Percentiles rank a stretch among this genome's conserved stretches.
Conservation (phyloP, 176 grass and related monocot genomes). For the Phyllostachys edulis region DNA sequence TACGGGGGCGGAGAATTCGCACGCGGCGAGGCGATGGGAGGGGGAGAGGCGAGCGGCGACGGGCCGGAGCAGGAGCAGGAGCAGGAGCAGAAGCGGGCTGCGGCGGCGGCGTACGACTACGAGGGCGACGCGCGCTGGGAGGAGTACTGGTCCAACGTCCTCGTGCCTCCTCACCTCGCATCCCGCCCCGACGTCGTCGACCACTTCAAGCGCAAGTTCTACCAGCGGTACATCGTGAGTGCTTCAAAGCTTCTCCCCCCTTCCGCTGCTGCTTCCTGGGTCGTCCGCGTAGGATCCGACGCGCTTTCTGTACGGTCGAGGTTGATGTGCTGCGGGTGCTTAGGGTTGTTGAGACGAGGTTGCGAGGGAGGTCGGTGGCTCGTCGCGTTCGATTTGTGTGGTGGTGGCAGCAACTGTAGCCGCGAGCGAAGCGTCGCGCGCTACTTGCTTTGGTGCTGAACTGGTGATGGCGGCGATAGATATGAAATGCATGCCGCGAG, state of each 20-base stretch:
- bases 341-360: not conserved
- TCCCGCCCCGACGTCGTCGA: slow-evolving; percentile 64
- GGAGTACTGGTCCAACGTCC: slow-evolving; percentile 82
- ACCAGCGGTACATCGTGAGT: slow-evolving; percentile 60
- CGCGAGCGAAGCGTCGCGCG: not conserved
- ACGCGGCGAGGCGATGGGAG: not conserved
- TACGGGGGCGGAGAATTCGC: no score
- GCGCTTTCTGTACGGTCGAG: slow-evolving; percentile 5
- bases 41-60: not conserved
- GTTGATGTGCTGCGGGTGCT: not conserved
- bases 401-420: not conserved
- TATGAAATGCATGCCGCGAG: no score
- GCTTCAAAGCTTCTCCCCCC: not conserved
- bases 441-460: not conserved
- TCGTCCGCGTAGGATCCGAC: slow-evolving; percentile 4
- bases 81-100: slow-evolving; percentile 62
- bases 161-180: slow-evolving; percentile 70
- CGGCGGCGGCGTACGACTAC: slow-evolving; percentile 86
- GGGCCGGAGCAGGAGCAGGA: slow-evolving; percentile 17
- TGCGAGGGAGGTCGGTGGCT: not conserved
- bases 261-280: not conserved
- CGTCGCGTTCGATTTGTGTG: not conserved
- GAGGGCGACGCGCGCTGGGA: slow-evolving; percentile 76
- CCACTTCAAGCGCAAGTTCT: slow-evolving; percentile 95
- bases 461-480: not conserved